Percentiles rank a stretch among this genome's conserved stretches.
Conservation (phyloP, 163 green algal genomes). For the Chlamydomonas reinhardtii region DNA sequence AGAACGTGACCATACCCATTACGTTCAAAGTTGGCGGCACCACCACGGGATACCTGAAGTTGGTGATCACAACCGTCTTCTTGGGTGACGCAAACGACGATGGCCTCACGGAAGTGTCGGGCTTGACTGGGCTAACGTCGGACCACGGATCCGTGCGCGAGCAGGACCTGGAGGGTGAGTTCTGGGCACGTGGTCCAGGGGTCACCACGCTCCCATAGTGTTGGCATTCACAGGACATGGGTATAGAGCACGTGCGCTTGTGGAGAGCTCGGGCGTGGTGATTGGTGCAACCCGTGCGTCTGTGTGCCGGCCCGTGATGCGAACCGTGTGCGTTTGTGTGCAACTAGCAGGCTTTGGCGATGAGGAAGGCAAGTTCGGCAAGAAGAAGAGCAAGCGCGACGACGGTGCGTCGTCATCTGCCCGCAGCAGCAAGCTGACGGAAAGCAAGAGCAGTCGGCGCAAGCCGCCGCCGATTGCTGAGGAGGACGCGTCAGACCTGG, state of each 20-base stretch:
- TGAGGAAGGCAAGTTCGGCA: conserved; percentile 27
- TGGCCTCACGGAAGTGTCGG: conserved; percentile 65
- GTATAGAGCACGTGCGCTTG: too few species aligned
- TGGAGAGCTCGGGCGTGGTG: too few species aligned
- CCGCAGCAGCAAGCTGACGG: background rate
- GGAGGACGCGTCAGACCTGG: conserved; percentile 35
- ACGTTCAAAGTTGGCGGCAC: conserved; percentile 55
- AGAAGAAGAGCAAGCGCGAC: conserved; percentile 23
- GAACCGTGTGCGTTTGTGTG: too few species aligned
- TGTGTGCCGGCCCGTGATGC: too few species aligned
- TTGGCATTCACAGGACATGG: too few species aligned
- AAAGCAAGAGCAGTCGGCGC: background rate
- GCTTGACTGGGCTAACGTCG: conserved; percentile 60
- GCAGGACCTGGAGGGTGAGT: conserved; percentile 65
- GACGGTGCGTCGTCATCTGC: conserved; percentile 1
- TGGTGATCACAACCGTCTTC: conserved; percentile 53
- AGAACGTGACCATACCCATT: conserved; percentile 59
- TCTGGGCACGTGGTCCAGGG: too few species aligned
- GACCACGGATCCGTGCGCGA: conserved; percentile 44
- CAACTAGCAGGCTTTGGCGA: conserved; percentile 23
- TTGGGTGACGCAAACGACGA: conserved; percentile 55
- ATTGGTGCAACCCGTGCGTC: too few species aligned
- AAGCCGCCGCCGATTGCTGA: conserved; percentile 44
- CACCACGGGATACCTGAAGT: conserved; percentile 52
- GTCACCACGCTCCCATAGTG: too few species aligned